Conservation (phyloP, 805 yeast species). For the Zygosaccharomyces lentus region DNA sequence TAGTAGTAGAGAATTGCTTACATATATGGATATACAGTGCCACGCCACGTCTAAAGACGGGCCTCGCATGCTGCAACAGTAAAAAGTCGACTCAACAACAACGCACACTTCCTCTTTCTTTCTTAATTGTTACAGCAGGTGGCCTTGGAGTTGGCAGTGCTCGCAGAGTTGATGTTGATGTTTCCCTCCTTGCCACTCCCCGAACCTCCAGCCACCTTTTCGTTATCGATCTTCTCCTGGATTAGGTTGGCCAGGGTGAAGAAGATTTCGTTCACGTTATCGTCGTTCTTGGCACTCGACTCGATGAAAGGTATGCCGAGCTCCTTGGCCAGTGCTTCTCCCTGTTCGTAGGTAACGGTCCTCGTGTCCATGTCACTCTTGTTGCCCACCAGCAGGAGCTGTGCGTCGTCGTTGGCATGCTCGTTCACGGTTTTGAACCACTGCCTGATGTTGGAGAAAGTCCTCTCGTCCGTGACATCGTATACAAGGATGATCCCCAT, state of each 20-base stretch:
- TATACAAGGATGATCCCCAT: slow-evolving; percentile 81
- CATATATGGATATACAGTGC: slow-evolving; percentile 6
- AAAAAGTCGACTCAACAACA: neutral
- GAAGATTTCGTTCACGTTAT: slow-evolving; percentile 88
- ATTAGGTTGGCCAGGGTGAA: slow-evolving; percentile 82
- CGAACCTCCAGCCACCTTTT: slow-evolving; percentile 48
- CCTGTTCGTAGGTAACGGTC: slow-evolving; percentile 85
- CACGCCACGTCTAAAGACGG: neutral
- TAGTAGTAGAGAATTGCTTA: slow-evolving; percentile 3
- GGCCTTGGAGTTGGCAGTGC: slow-evolving; percentile 46
- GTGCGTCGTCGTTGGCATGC: slow-evolving; percentile 95
- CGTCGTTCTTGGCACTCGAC: slow-evolving; percentile 92
- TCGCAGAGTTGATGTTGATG: slow-evolving; percentile 39
- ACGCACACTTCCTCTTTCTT: neutral
- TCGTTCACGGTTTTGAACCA: slow-evolving; percentile 96
- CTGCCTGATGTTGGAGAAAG: slow-evolving; percentile 86
- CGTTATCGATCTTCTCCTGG: slow-evolving; percentile 64
- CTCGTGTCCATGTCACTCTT: slow-evolving; percentile 89
- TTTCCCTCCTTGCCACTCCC: slow-evolving; percentile 48
- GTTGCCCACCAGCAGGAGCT: slow-evolving; percentile 90
- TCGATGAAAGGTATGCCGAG: slow-evolving; percentile 89
- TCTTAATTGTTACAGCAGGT: slow-evolving; percentile 40
- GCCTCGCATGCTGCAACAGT: neutral
- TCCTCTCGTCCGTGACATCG: slow-evolving; percentile 83
- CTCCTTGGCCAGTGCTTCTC: slow-evolving; percentile 80